Base-by-base conservation (phyloP, 2,329 filamentous ascomycete species). In the Scytalidium lignicola region DNA sequence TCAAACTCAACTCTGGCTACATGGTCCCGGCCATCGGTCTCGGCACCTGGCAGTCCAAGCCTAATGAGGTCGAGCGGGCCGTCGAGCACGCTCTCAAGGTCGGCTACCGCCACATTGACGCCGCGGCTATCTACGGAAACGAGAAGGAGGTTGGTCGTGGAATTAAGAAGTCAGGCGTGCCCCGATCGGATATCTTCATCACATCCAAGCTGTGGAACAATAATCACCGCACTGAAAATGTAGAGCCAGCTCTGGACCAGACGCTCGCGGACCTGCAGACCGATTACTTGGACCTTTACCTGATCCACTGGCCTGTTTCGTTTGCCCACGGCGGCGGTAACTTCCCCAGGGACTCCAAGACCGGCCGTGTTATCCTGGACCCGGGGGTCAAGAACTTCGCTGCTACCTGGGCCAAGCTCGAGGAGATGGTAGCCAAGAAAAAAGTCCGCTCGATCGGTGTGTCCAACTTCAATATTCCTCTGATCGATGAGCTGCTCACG, bases 181-280 rank as follows among this genome's bases (percentile, higher is more conserved):
- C 62, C 53, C 67, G 68, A 17, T 62, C 61, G 32, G 66, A 72
- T 1, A 65, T 74, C 44, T 66, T 65, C 44, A 67, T 78, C 43
- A 81, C 78, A 13, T 72, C 71, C 52, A 83, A 83, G 67, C 67
- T 82, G 12, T 83, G 78, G 78, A 80, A 80, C 66, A 78, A 48
- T n/a, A 53, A 61, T 19, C 63, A 67, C 48, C 57, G 60, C 21
- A 59, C 60, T 3, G 59, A 62, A 40, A 61, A 67, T 54, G 61
- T 64, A 2, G 56, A 56, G 21, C 44, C 44, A 26, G 56, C 55
- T 13, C 22, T 67, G 22, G 58, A 67, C 20, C 53, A 55, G 18
- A 61, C 62, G 2, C 51, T 69, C 18, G 53, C 57, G 37, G 63
- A 65, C 23, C 60, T 69, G 10, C 56, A 58, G n/a, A 55, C 65